Evolutionary conservation across 2,329 filamentous ascomycete genomes (phyloP).

Genomic region (Drechslerella dactyloides): DNA sequence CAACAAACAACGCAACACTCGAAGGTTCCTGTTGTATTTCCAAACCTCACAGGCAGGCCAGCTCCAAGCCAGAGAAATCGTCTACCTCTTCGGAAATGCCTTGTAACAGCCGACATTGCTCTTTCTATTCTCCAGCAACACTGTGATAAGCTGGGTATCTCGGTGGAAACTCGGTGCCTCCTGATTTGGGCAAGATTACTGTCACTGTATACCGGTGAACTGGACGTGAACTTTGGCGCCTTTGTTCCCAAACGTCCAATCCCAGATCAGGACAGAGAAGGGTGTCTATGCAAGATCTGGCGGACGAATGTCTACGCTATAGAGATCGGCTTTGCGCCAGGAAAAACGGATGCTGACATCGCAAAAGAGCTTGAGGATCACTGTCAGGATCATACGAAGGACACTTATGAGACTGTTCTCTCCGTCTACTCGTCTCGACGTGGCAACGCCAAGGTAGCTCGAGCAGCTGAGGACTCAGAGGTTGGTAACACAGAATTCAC

Average conservation of each 20-base stretch:
- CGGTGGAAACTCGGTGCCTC: slow-evolving; percentile 73
- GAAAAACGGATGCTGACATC: slow-evolving; percentile 29
- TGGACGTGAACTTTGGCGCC: slow-evolving; percentile 84
- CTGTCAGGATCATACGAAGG: slow-evolving; percentile 67
- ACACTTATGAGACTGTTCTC: slow-evolving; percentile 63
- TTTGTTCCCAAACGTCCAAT: slow-evolving; percentile 79
- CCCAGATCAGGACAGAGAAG: slow-evolving; percentile 67
- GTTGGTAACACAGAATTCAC: slow-evolving; percentile 13
- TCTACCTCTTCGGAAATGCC: slow-evolving; percentile 49
- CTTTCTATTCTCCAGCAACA: slow-evolving; percentile 62
- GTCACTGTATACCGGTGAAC: slow-evolving; percentile 63
- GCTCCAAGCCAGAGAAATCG: slow-evolving; percentile 22
- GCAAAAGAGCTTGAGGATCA: slow-evolving; percentile 53
- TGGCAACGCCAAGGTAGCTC: slow-evolving; percentile 21
- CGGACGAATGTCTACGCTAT: slow-evolving; percentile 35
- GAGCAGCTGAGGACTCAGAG: slow-evolving; percentile 37
- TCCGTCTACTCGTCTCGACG: slow-evolving; percentile 32
- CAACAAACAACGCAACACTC: slow-evolving; percentile 37
- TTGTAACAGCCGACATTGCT: slow-evolving; percentile 55
- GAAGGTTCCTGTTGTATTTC: slow-evolving; percentile 51
- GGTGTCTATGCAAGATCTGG: slow-evolving; percentile 68
- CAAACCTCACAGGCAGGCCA: slow-evolving; percentile 56
- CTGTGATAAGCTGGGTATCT: slow-evolving; percentile 65
- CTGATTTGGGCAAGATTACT: slow-evolving; percentile 74
- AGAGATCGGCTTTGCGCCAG: slow-evolving; percentile 39